These are phyloP conservation scores for Rhododendron simsii DNA, from an alignment of 148 eudicot species.

Conservation along the genomic window DNA sequence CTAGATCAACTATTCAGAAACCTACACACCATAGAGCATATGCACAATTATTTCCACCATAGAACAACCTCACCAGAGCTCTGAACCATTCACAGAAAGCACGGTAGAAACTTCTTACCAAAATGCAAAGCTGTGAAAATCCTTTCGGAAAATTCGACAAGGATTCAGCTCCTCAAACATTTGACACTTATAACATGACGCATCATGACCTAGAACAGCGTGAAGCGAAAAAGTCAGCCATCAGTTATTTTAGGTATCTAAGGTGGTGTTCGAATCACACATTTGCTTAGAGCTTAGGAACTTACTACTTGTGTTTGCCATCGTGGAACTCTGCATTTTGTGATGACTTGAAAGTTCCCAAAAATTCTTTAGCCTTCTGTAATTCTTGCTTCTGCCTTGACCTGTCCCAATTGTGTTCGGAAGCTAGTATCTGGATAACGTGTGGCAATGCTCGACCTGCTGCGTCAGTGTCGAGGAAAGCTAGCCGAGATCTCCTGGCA, in stretches of 20 bases:
- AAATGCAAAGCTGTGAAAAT: neutral
- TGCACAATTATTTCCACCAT: neutral
- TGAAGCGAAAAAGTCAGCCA: neutral
- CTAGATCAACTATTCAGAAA: neutral
- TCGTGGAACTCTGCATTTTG: conserved; percentile 89
- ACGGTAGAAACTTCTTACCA: neutral
- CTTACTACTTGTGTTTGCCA: conserved; percentile 73
- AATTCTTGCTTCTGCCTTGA: conserved; percentile 66
- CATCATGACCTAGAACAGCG: neutral
- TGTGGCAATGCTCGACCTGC: conserved; percentile 78
- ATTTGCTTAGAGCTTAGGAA: neutral
- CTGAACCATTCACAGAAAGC: neutral
- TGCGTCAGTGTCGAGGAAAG: conserved; percentile 97
- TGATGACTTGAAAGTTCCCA: conserved; percentile 88
- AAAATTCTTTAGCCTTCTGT: conserved; percentile 48
- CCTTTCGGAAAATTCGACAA: neutral
- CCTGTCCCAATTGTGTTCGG: conserved; percentile 82
- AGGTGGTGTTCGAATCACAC: neutral
- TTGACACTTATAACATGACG: neutral
- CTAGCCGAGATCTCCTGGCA: conserved; percentile 90
- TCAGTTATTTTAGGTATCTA: neutral
- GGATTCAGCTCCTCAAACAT: neutral
- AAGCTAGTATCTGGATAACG: conserved; percentile 67
- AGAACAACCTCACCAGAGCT: neutral
- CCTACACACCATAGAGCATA: neutral